A percentile compares a stretch with the other conserved stretches of the same genome.
Conservation (phyloP, 352 stramenopile genomes). For the Phytophthora pisi region DNA sequence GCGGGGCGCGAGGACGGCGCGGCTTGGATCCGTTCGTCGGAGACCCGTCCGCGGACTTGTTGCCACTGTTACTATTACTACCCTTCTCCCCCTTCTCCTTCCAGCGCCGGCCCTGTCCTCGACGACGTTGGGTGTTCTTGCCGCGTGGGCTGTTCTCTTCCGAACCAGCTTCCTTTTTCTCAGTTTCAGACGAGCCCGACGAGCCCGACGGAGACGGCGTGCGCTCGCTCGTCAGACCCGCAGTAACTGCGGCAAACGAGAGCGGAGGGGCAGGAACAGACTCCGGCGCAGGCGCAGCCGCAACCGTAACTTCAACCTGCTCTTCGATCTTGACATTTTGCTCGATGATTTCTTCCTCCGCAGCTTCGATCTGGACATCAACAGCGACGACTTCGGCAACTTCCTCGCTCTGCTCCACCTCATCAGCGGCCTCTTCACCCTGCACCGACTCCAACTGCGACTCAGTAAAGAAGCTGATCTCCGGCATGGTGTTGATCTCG, state of each 20-base stretch:
- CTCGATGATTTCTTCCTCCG: constrained; percentile 24
- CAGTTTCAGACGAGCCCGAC: constrained; percentile 31
- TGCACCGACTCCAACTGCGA: constrained; percentile 54
- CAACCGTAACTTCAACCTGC: constrained; percentile 16
- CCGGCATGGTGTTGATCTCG: constrained; percentile 53
- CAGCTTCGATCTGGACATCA: constrained; percentile 17
- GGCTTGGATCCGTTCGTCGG: constrained; percentile 34
- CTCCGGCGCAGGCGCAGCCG: constrained; percentile 13
- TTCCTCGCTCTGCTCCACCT: constrained; percentile 20
- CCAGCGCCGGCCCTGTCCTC: constrained; percentile 37
- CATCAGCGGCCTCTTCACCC: constrained; percentile 7
- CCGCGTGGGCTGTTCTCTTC: constrained; percentile 23
- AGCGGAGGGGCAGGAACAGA: constrained; percentile 46
- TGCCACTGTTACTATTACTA: constrained; percentile 43
- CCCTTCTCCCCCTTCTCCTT: constrained; percentile 33
- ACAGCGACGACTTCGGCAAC: constrained; percentile 25
- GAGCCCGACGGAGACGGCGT: constrained; percentile 33
- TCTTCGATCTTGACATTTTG: constrained; percentile 22
- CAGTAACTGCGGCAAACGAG: constrained; percentile 54
- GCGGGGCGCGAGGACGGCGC: constrained; percentile 39
- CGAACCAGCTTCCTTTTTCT: constrained; percentile 27
- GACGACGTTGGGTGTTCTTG: constrained; percentile 43
- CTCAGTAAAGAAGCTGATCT: constrained; percentile 90
- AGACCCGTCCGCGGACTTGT: constrained; percentile 38
- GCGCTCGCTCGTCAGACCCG: constrained; percentile 25